phyloP scores from a whole-genome alignment of 768 basidiomycete genomes.

The Crepidotus variabilis region DNA sequence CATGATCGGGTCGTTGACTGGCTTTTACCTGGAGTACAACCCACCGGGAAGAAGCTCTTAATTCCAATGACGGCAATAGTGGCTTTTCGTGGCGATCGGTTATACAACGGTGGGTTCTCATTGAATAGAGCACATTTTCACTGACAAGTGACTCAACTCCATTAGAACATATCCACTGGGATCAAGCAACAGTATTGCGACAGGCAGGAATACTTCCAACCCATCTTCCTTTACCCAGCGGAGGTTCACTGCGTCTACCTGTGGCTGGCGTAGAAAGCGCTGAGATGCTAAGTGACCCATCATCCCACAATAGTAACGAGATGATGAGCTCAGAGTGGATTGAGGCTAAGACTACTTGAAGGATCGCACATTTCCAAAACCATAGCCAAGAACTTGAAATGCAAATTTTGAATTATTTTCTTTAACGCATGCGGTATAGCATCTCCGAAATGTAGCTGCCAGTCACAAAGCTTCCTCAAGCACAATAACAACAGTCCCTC shows the following conservation, averaged over 20 bases:
- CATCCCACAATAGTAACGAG: constrained; percentile 31
- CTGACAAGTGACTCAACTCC: no score
- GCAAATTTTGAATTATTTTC: no score
- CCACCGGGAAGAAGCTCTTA: constrained; percentile 42
- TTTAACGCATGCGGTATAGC: no score
- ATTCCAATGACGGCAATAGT: constrained; percentile 58
- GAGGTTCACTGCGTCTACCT: constrained; percentile 27
- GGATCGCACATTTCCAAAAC: background rate
- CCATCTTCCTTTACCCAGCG: constrained; percentile 22
- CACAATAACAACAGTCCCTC: no score
- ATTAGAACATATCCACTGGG: constrained; percentile 44
- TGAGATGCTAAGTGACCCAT: constrained; percentile 31
- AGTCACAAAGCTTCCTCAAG: no score
- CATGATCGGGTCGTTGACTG: constrained; percentile 42
- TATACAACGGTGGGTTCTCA: constrained; percentile 28
- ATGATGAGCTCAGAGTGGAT: constrained; percentile 36
- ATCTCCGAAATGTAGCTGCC: no score
- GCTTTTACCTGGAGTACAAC: constrained; percentile 51
- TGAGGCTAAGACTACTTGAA: background rate
- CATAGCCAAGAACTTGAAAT: no score
- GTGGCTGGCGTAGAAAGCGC: constrained; percentile 34
- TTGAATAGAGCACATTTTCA: constrained; percentile 10
- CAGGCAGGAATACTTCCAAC: constrained; percentile 34
- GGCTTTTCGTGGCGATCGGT: constrained; percentile 39
- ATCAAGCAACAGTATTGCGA: constrained; percentile 34